These are phyloP conservation scores for Ustilaginoidea virens DNA, from an alignment of 2,329 filamentous ascomycete species.

Conservation along the genomic window DNA sequence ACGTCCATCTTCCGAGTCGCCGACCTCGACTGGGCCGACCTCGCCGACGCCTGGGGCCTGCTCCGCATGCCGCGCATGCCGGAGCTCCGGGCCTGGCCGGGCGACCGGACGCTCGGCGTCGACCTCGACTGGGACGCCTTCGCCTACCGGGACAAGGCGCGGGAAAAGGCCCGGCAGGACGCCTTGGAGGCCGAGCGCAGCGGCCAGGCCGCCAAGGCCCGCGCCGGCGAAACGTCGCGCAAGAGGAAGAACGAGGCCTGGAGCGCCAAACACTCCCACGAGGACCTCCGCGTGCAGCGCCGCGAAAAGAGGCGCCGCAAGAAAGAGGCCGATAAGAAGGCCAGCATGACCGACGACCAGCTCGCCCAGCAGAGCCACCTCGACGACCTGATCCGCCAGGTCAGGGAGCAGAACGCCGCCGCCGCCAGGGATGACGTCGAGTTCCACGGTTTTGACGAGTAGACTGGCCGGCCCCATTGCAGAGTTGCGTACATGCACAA, in stretches of 20 bases:
- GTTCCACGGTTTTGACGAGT: constrained; percentile 45
- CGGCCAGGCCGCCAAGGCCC: constrained; percentile 19
- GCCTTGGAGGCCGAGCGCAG: constrained; percentile 35
- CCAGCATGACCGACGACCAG: constrained; percentile 57
- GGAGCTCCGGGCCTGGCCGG: constrained; percentile 60
- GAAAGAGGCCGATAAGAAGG: constrained; percentile 45
- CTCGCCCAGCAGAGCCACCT: constrained; percentile 47
- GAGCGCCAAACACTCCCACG: constrained; percentile 55
- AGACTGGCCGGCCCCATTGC: constrained; percentile 6
- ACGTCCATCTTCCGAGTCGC: constrained; percentile 75
- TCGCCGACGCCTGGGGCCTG: constrained; percentile 73
- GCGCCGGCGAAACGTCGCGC: constrained; percentile 27
- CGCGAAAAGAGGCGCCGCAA: constrained; percentile 49
- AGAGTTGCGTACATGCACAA: too few relatives aligned
- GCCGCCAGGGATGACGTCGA: constrained; percentile 29
- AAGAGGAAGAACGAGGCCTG: constrained; percentile 54
- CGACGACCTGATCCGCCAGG: constrained; percentile 45
- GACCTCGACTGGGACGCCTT: constrained; percentile 53
- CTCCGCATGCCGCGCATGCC: constrained; percentile 87
- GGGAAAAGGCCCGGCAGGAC: constrained; percentile 48
- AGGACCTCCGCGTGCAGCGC: constrained; percentile 44
- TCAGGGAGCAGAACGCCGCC: constrained; percentile 41
- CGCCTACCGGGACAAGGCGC: constrained; percentile 54
- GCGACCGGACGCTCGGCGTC: constrained; percentile 47
- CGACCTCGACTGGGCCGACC: constrained; percentile 73